Percentiles rank a stretch among this genome's conserved stretches.
phyloP scores from a whole-genome alignment of 495 filamentous ascomycete genomes.

The Hypoxylon fuscum region DNA sequence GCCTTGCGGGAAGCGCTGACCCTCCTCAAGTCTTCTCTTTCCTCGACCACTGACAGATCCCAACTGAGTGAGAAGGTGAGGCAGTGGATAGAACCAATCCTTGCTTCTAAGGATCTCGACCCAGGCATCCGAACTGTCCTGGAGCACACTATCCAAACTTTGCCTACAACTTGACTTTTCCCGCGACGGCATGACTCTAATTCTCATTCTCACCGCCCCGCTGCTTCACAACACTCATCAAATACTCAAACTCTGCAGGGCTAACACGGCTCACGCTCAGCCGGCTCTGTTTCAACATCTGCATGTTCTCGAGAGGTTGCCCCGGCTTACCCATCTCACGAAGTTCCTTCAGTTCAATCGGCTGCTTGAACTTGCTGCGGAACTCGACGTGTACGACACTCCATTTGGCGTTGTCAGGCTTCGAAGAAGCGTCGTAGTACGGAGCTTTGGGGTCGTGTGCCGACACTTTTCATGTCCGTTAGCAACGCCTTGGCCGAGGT shows the following conservation, averaged over 20 bases:
- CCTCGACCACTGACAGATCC: constrained; percentile 52
- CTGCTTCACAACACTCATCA: constrained; percentile 65
- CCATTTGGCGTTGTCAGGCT: constrained; percentile 85
- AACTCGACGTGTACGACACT: constrained; percentile 88
- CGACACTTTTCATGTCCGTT: constrained; percentile 63
- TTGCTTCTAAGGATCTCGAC: constrained; percentile 68
- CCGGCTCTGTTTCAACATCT: constrained; percentile 79
- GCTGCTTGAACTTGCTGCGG: constrained; percentile 77
- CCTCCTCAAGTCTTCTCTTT: constrained; percentile 60
- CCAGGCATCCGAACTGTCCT: constrained; percentile 71
- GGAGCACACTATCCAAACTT: constrained; percentile 60
- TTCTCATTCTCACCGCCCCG: constrained; percentile 39
- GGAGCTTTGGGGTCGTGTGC: constrained; percentile 80
- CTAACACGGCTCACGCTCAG: constrained; percentile 86
- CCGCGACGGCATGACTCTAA: constrained; percentile 11
- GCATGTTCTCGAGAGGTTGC: constrained; percentile 77
- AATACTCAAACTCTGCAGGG: constrained; percentile 79
- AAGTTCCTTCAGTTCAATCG: constrained; percentile 77
- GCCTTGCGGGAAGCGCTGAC: constrained; percentile 71
- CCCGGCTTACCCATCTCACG: constrained; percentile 68
- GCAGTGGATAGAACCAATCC: constrained; percentile 66
- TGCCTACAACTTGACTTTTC: constrained; percentile 29
- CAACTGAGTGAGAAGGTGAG: constrained; percentile 64
- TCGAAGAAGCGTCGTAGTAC: constrained; percentile 82
- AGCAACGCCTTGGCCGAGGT: constrained; percentile 23